Base-by-base conservation (phyloP, 768 basidiomycete genomes). In the Boletus barrowsii region DNA sequence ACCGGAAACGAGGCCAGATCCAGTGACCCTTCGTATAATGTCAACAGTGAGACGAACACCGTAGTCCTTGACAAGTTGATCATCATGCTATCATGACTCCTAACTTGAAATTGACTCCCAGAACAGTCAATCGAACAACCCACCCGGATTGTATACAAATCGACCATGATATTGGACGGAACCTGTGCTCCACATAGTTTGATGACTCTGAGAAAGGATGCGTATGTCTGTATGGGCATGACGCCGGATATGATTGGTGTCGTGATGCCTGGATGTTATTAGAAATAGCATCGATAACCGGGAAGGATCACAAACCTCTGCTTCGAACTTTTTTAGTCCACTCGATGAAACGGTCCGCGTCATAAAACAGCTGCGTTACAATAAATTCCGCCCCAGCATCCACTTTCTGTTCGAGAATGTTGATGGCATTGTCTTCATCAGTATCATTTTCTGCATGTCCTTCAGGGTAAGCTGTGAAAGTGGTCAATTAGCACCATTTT, bases 191-290 rank as follows among this genome's bases (percentile, higher is more conserved):
- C 88, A 57, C 92, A 95, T 42, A 99, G 77, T 68, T 95, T 97
- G 20, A 87, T 90, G 62, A 98, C 76, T 43, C 97, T 86, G 42
- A 88, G 76, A 73, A 99, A 98, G 1, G 97, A 97, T 5, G 88
- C 83, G 68, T 94, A 96, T 22, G 91, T 98, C 67, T 98, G 97
- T 52, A 99, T 93, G 1, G 97, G 96, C 94, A 98, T 97, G 51
- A 98, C 84, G 11, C 95, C 93, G 10, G 97, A 93, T 56, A 99
- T 87, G 60, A 99, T 84, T 1, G 97, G 96, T 2, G 94, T 82
- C 0, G 71, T 79, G 65, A 99, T 93, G 32, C 95, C 97, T 95
- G 63, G 42, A 22, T 10, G n/a, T 2, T 2, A 35, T 68, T 30
- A 64, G 58, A 13, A 50, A 48, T 17, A 32, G 11, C 47, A 22